Percentiles rank a stretch among this genome's conserved stretches.
phyloP scores from a whole-genome alignment of 108 stramenopile genomes.

The Stephanodiscus minutulus region DNA sequence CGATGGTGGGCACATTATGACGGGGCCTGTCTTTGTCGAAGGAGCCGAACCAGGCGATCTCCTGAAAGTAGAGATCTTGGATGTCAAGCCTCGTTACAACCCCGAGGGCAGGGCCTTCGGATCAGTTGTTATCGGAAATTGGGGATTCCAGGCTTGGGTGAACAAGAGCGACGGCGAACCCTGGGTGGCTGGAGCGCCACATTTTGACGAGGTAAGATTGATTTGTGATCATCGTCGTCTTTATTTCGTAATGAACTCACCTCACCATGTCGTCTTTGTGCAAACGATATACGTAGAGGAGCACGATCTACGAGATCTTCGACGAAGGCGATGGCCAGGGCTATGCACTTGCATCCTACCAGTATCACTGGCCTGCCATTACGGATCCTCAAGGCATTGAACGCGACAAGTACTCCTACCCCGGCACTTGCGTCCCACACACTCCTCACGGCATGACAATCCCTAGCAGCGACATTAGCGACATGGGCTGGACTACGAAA shows the following conservation, averaged over 20 bases:
- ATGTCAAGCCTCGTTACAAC: conserved; percentile 38
- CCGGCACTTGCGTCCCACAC: conserved; percentile 50
- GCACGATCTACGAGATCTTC: conserved; percentile 47
- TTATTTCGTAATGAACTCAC: no score
- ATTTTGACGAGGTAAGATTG: no score
- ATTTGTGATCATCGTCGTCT: no score
- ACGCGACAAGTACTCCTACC: conserved; percentile 48
- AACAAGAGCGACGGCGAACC: no score
- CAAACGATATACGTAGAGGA: conserved; percentile 43
- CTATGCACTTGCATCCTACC: conserved; percentile 41
- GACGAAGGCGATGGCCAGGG: conserved; percentile 28
- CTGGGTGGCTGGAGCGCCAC: no score
- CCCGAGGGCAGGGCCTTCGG: conserved; percentile 43
- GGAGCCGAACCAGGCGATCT: conserved; percentile 50
- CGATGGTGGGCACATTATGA: conserved; percentile 38
- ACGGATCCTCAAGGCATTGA: conserved; percentile 43
- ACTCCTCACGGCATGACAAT: conserved; percentile 24
- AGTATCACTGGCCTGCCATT: conserved; percentile 49
- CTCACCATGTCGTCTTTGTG: no score
- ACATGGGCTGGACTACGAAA: conserved; percentile 29
- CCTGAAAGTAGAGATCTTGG: conserved; percentile 50
- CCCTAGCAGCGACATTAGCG: conserved; percentile 23
- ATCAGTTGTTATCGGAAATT: conserved; percentile 45
- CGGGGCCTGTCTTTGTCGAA: conserved; percentile 47
- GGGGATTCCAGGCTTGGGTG: conserved; percentile 48